Evolutionary conservation across 1,284 basidiomycete species (phyloP).

Genomic region (Puccinia novopanici): DNA sequence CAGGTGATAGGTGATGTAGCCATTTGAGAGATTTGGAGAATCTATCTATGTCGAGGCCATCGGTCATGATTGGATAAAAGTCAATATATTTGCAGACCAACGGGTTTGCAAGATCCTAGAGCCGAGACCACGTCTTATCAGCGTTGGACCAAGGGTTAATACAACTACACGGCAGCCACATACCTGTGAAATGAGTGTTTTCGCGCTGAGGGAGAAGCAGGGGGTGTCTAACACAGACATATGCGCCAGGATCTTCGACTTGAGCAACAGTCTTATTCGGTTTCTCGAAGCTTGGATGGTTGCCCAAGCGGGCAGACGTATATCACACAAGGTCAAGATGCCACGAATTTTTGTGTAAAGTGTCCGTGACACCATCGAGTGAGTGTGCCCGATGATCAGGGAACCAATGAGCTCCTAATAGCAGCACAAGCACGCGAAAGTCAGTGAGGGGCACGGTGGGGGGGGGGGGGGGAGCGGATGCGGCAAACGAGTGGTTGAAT

Average conservation of each 20-base stretch:
- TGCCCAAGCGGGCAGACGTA: background rate
- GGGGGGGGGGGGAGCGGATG: too few species aligned
- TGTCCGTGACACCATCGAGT: background rate
- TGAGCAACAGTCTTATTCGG: background rate
- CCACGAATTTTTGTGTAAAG: background rate
- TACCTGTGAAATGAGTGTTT: background rate
- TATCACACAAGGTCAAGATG: background rate
- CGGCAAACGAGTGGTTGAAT: conserved; percentile 55
- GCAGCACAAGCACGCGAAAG: too few species aligned
- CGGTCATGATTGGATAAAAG: background rate
- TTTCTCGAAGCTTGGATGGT: background rate
- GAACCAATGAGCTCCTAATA: conserved; percentile 8
- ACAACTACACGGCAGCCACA: too few species aligned
- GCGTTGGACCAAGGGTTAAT: too few species aligned
- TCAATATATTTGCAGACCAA: background rate
- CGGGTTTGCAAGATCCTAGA: conserved; percentile 5
- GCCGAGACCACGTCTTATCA: too few species aligned
- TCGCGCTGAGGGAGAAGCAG: background rate
- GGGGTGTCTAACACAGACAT: conserved; percentile 1
- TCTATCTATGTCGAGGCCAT: background rate
- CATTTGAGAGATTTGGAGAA: conserved; percentile 8
- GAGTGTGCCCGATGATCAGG: background rate
- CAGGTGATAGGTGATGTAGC: background rate
- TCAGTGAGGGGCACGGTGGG: too few species aligned
- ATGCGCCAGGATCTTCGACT: background rate